Evolutionary conservation across 2,329 filamentous ascomycete genomes (phyloP).

Genomic region (Hymenoscyphus infarciens): DNA sequence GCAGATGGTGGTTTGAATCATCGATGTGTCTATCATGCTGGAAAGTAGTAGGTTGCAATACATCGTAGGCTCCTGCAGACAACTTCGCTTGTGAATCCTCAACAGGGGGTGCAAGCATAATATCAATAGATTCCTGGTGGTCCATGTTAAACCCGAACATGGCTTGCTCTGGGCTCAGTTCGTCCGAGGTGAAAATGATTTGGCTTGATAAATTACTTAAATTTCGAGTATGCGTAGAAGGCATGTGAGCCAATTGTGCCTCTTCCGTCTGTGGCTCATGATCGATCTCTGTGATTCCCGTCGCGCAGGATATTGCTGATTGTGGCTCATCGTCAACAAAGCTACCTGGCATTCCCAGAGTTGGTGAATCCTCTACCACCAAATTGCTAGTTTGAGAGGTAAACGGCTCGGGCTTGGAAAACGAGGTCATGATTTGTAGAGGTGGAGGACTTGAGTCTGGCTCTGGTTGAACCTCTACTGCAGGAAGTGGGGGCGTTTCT

Average conservation of each 20-base stretch:
- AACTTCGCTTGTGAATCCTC: conserved; percentile 21
- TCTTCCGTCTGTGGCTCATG: conserved; percentile 64
- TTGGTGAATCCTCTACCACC: conserved; percentile 55
- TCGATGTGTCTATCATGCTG: conserved; percentile 8
- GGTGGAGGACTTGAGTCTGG: conserved; percentile 15
- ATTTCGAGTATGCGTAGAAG: conserved; percentile 13
- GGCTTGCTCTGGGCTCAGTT: conserved; percentile 27
- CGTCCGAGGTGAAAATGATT: conserved; percentile 20
- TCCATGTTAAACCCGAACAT: conserved; percentile 25
- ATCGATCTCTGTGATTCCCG: conserved; percentile 69
- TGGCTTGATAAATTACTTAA: conserved; percentile 25
- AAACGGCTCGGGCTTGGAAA: conserved; percentile 15
- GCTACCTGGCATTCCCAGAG: conserved; percentile 62
- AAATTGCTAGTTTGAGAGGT: conserved; percentile 8
- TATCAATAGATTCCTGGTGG: conserved; percentile 27
- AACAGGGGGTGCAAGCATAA: conserved; percentile 27
- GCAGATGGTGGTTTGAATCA: conserved; percentile 17
- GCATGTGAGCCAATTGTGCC: conserved; percentile 23
- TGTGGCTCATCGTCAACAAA: conserved; percentile 50
- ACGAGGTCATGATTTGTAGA: conserved; percentile 30
- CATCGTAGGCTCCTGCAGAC: conserved; percentile 19
- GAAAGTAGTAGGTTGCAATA: background rate
- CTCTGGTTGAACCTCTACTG: conserved; percentile 6
- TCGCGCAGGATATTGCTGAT: conserved; percentile 57
- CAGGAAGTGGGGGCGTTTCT: conserved; percentile 8